Percentiles rank a stretch among this genome's conserved stretches.
Conservation (phyloP, 768 basidiomycete species). For the Mycena latifolia region DNA sequence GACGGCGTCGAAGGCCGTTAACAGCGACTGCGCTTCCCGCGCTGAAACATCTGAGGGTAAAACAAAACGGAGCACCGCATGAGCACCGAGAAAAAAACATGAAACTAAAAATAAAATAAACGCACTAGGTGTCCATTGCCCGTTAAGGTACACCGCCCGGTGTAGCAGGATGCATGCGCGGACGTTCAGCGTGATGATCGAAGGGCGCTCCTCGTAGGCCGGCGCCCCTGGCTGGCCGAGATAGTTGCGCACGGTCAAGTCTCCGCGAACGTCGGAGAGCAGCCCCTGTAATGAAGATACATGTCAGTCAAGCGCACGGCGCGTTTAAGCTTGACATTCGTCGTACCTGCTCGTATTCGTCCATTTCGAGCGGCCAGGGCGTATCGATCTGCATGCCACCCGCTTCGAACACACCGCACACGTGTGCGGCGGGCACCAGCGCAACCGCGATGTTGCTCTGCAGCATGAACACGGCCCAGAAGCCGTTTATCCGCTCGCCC, state of each 20-base stretch:
- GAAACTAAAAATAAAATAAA: constrained; percentile 19
- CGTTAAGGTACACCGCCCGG: constrained; percentile 65
- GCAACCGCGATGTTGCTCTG: constrained; percentile 70
- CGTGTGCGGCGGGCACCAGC: constrained; percentile 63
- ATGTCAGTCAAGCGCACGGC: constrained; percentile 25
- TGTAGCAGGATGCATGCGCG: constrained; percentile 74
- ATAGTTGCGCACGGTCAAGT: constrained; percentile 63
- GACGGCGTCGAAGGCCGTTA: constrained; percentile 57
- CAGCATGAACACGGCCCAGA: constrained; percentile 72
- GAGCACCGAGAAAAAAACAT: background rate
- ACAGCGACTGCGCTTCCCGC: constrained; percentile 57
- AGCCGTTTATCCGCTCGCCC: constrained; percentile 74
- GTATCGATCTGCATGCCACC: constrained; percentile 64
- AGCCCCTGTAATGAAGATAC: constrained; percentile 50
- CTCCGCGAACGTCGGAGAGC: constrained; percentile 58
- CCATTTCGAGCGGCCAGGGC: constrained; percentile 63
- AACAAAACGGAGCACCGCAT: background rate
- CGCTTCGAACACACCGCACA: constrained; percentile 67
- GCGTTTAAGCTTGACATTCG: too few species aligned
- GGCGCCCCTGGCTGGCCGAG: constrained; percentile 51
- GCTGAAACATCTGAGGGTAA: constrained; percentile 51
- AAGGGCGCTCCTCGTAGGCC: constrained; percentile 41
- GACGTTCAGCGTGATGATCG: constrained; percentile 54
- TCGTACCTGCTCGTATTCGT: constrained; percentile 53
- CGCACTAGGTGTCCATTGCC: constrained; percentile 59